phyloP scores from a whole-genome alignment of 352 stramenopile species.

The Globisporangium takayamanum region DNA sequence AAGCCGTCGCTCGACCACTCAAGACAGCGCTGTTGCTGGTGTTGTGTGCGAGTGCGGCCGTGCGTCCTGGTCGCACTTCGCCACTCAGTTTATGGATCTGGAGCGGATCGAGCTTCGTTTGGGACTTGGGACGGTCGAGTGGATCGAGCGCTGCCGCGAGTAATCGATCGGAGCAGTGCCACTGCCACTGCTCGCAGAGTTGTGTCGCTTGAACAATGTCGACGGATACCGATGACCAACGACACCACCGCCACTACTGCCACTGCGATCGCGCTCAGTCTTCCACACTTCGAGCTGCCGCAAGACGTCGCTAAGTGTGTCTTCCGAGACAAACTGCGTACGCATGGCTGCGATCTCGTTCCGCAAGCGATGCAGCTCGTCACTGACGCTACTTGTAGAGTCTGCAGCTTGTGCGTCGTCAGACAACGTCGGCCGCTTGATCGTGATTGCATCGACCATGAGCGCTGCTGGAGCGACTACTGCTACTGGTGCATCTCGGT shows the following conservation, averaged over 20 bases:
- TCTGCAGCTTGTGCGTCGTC: not conserved
- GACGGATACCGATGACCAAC: slow-evolving; percentile 24
- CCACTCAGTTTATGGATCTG: slow-evolving; percentile 36
- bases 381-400: slow-evolving; percentile 11
- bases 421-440: too few relatives aligned
- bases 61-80: slow-evolving; percentile 7
- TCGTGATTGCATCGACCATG: too few relatives aligned
- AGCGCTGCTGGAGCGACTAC: too few relatives aligned
- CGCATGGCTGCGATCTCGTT: slow-evolving; percentile 32
- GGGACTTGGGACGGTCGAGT: slow-evolving; percentile 40
- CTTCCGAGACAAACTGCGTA: slow-evolving; percentile 46
- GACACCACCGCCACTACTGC: slow-evolving; percentile 6
- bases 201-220: slow-evolving; percentile 20
- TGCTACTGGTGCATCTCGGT: not conserved
- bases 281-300: slow-evolving; percentile 34
- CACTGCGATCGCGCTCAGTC: slow-evolving; percentile 20
- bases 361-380: slow-evolving; percentile 34
- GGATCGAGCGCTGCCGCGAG: not conserved
- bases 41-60: slow-evolving; percentile 8
- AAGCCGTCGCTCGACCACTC: slow-evolving; percentile 2
- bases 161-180: not conserved
- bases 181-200: slow-evolving; percentile 7
- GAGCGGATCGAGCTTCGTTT: slow-evolving; percentile 58
- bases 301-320: slow-evolving; percentile 27
- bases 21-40: slow-evolving; percentile 17